Conservation (phyloP, 495 filamentous ascomycete species). For the Neurospora sublineolata region DNA sequence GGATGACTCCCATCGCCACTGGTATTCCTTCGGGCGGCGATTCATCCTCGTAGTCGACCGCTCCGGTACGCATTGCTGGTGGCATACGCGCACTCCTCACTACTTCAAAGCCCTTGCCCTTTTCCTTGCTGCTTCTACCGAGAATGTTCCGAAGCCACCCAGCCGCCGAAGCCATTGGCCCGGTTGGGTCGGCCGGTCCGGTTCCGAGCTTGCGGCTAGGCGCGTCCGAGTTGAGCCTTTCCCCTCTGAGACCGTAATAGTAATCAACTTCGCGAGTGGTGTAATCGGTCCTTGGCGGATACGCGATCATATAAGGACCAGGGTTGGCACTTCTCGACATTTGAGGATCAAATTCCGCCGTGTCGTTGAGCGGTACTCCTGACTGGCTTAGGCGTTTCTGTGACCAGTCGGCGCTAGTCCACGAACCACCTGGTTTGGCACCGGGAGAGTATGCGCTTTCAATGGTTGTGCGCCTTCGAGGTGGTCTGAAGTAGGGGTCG, state of each 20-base stretch:
- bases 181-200: conserved; percentile 88
- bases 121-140: conserved; percentile 75
- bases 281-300: conserved; percentile 60
- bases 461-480: conserved; percentile 50
- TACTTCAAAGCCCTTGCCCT: conserved; percentile 90
- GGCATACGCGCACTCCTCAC: conserved; percentile 72
- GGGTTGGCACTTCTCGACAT: conserved; percentile 31
- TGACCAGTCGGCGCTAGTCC: conserved; percentile 40
- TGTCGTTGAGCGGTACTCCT: conserved; percentile 18
- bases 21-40: conserved; percentile 43
- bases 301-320: conserved; percentile 21
- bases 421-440: conserved; percentile 30
- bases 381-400: conserved; percentile 33
- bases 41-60: conserved; percentile 44
- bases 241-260: conserved; percentile 84
- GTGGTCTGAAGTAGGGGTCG: conserved; percentile 78
- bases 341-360: conserved; percentile 29
- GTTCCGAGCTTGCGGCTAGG: conserved; percentile 79
- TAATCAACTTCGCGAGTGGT: conserved; percentile 88
- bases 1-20: conserved; percentile 44
- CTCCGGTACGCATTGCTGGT: conserved; percentile 40
- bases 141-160: conserved; percentile 78
- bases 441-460: conserved; percentile 37
- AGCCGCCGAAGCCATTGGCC: conserved; percentile 73
- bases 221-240: conserved; percentile 68